Conservation (phyloP, 2,329 filamentous ascomycete genomes). For the Canariomyces notabilis region DNA sequence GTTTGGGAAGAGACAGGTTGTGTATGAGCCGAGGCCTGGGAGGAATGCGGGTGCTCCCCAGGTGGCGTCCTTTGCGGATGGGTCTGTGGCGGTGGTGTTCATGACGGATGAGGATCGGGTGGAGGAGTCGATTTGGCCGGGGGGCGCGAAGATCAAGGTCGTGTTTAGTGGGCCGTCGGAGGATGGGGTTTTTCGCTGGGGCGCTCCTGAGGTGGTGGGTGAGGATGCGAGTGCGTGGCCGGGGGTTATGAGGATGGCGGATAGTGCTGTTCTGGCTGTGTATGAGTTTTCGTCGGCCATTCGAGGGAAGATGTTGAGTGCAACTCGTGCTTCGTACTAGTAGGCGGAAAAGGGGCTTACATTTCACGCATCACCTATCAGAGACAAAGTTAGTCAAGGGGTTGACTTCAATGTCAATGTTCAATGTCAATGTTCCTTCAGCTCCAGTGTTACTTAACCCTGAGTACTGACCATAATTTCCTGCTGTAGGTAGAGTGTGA, state of each 20-base stretch:
- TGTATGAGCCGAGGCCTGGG: constrained; percentile 38
- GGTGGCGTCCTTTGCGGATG: constrained; percentile 37
- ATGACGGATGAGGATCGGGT: constrained; percentile 42
- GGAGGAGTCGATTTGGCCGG: constrained; percentile 32
- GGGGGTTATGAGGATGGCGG: neutral
- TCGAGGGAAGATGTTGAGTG: neutral
- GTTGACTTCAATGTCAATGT: too few relatives aligned
- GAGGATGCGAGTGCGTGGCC: constrained; percentile 2
- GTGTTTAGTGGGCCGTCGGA: constrained; percentile 27
- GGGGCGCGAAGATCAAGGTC: constrained; percentile 37
- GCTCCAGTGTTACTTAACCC: too few relatives aligned
- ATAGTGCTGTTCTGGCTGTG: constrained; percentile 1
- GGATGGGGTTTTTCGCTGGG: constrained; percentile 7
- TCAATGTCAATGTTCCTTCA: too few relatives aligned
- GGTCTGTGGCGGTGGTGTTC: constrained; percentile 39
- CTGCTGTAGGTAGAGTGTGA: too few relatives aligned
- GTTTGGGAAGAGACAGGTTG: constrained; percentile 37
- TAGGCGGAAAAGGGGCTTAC: too few relatives aligned
- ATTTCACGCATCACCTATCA: too few relatives aligned
- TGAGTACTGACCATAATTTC: too few relatives aligned
- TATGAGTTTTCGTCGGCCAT: constrained; percentile 5
- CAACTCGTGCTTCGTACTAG: too few relatives aligned
- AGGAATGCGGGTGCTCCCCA: constrained; percentile 43
- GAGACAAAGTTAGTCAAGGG: too few relatives aligned
- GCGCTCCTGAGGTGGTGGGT: neutral